Base-by-base conservation (phyloP, 768 basidiomycete genomes). In the Cyathus striatus region DNA sequence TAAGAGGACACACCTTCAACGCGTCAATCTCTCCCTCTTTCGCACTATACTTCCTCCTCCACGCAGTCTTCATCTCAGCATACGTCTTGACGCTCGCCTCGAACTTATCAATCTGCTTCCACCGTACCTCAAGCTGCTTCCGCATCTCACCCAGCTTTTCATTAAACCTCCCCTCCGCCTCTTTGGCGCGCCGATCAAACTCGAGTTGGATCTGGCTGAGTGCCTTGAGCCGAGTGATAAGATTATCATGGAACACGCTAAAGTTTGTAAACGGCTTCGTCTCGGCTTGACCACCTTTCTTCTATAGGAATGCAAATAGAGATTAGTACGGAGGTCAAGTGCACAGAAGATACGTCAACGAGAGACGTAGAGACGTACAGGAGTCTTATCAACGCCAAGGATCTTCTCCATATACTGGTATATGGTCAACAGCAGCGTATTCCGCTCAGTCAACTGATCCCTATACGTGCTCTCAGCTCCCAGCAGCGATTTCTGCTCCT, bases 341-440 rank as follows among this genome's bases (percentile, higher is more conserved):
- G n/a, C n/a, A n/a, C n/a, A n/a, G n/a, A n/a, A n/a, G n/a, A n/a
- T n/a, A n/a, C n/a, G n/a, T n/a, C n/a, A n/a, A n/a, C n/a, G n/a
- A n/a, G n/a, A n/a, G n/a, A n/a, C n/a, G 10, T 38, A 33, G 9
- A 33, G 35, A 43, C n/a, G 43, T 51, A 90, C 87, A 27, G 86
- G 81, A 0, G 84, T 86, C 70, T 85, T 90, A 57, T 92, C 89
- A 17, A 90, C 83, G 1, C 92, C 92, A 14, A 94, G 70, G 50
- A 96, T 91, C 69, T 86, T 89, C 53, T 96, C 94, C 73, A 95
- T 78, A 57, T 94, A 93, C 64, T 96, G 92, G 61, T 91, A 96
- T 21, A 96, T 89, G 6, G 90, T 91, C 52, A 96, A 68, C 41
- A 97, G 66, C 23, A 97, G 70, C 20, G 91, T 93, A 59, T 93